Percentiles rank a stretch among this genome's conserved stretches.
phyloP scores from a whole-genome alignment of 1,284 basidiomycete genomes.

The Pterulicium gracile region DNA sequence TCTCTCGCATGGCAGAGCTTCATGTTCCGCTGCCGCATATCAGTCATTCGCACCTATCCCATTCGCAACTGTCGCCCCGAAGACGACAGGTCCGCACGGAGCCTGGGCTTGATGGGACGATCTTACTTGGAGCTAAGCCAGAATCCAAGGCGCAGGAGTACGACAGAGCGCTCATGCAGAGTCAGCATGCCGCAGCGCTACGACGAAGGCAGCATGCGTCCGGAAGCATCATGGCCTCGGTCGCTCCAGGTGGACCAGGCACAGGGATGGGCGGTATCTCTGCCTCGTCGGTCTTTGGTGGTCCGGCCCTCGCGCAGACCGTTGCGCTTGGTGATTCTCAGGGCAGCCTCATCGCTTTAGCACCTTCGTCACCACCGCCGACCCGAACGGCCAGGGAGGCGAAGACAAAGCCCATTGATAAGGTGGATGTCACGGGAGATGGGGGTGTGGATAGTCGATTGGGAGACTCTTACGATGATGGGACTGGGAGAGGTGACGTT shows the following conservation, averaged over 20 bases:
- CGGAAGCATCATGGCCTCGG: slow-evolving; percentile 20
- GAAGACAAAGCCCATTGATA: slow-evolving; percentile 19
- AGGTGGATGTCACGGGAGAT: slow-evolving; percentile 37
- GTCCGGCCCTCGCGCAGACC: slow-evolving; percentile 49
- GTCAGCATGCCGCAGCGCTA: slow-evolving; percentile 43
- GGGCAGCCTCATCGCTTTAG: slow-evolving; percentile 32
- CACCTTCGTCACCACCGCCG: slow-evolving; percentile 6
- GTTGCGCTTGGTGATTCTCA: slow-evolving; percentile 64
- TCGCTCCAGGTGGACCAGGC: background rate
- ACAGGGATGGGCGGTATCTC: slow-evolving; percentile 20
- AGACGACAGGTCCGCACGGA: slow-evolving; percentile 17
- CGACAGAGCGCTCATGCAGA: slow-evolving; percentile 63
- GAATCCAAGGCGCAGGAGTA: slow-evolving; percentile 57
- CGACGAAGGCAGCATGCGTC: slow-evolving; percentile 31
- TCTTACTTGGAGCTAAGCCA: slow-evolving; percentile 12
- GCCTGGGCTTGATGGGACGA: slow-evolving; percentile 17
- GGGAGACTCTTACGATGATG: slow-evolving; percentile 68
- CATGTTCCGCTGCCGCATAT: no score
- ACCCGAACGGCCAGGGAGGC: slow-evolving; percentile 9
- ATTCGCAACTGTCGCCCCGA: slow-evolving; percentile 19
- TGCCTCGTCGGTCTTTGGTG: slow-evolving; percentile 36
- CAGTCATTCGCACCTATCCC: slow-evolving; percentile 25
- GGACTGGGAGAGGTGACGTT: slow-evolving; percentile 27
- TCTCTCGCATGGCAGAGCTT: slow-evolving; percentile 72
- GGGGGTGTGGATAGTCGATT: slow-evolving; percentile 49